Percentiles rank a stretch among this genome's conserved stretches.
These are phyloP conservation scores for Trichomonas gallinae DNA, from an alignment of 208 protist species.

Conservation along the genomic window DNA sequence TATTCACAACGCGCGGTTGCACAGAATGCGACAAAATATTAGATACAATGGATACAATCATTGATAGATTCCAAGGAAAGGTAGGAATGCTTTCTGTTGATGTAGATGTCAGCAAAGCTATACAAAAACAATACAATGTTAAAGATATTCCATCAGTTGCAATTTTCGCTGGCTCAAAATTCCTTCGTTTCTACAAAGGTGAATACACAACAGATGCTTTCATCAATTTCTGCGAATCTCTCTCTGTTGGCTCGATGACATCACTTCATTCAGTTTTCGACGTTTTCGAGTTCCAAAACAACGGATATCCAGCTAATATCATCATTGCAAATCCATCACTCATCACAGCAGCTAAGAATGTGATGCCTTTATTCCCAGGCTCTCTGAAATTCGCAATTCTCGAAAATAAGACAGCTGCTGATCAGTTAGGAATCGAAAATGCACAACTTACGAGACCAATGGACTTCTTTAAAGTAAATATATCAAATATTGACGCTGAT, in stretches of 20 bases:
- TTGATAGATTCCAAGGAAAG: not conserved
- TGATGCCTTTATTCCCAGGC: not conserved
- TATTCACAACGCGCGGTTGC: not conserved
- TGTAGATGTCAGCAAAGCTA: too few species aligned
- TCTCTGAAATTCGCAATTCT: not conserved
- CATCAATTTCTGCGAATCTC: not conserved
- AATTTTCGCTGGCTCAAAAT: not conserved
- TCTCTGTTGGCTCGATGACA: not conserved
- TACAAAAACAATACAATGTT: not conserved
- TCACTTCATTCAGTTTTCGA: not conserved
- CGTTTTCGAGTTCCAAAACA: not conserved
- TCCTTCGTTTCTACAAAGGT: not conserved
- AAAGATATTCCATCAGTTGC: not conserved
- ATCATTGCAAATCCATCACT: not conserved
- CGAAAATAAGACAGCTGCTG: not conserved
- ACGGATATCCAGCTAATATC: not conserved
- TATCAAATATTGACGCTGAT: not conserved
- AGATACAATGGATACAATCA: not conserved
- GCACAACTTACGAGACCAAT: not conserved
- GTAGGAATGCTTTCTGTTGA: not conserved
- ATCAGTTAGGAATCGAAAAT: not conserved
- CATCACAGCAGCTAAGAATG: not conserved
- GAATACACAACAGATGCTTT: not conserved
- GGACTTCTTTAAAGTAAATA: not conserved
- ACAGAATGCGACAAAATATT: not conserved